Percentiles rank a stretch among this genome's conserved stretches.
Conservation (phyloP, 305 asterid species). For the Ajuga reptans region DNA sequence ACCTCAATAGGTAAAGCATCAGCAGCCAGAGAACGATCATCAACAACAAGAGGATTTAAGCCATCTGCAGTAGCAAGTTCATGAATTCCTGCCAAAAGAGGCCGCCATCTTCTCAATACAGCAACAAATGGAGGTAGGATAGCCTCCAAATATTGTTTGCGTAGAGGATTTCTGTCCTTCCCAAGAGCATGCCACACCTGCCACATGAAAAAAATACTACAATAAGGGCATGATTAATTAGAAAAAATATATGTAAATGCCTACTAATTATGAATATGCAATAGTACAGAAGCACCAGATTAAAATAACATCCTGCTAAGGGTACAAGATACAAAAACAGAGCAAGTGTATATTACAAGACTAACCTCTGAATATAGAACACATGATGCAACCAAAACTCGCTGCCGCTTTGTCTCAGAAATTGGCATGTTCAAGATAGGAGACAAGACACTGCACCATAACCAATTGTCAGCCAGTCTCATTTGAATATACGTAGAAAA, state of each 20-base stretch:
- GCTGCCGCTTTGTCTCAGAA: constrained; percentile 88
- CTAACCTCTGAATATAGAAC: constrained; percentile 91
- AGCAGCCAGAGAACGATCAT: constrained; percentile 94
- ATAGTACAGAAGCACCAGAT: constrained; percentile 21
- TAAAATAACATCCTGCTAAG: constrained; percentile 3
- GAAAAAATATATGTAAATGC: constrained; percentile 11
- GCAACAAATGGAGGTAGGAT: constrained; percentile 98
- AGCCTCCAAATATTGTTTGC: constrained; percentile 86
- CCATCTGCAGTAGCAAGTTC: constrained; percentile 93
- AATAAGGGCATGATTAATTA: constrained; percentile 24
- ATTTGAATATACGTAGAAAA: constrained; percentile 14
- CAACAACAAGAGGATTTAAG: constrained; percentile 83
- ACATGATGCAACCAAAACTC: constrained; percentile 96
- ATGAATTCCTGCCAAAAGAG: constrained; percentile 94
- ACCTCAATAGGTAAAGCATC: constrained; percentile 98
- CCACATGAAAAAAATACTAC: constrained; percentile 25
- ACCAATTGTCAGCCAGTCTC: constrained; percentile 29
- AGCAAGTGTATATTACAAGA: constrained; percentile 21
- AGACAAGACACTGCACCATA: constrained; percentile 74
- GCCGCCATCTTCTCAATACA: constrained; percentile 93
- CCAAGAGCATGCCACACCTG: constrained; percentile 94
- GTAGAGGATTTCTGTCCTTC: constrained; percentile 69
- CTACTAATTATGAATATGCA: constrained; percentile 16
- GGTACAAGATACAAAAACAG: constrained; percentile 18
- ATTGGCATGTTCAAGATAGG: constrained; percentile 91